Conservation (phyloP, 305 asterid species). For the Plantago coronopus region DNA sequence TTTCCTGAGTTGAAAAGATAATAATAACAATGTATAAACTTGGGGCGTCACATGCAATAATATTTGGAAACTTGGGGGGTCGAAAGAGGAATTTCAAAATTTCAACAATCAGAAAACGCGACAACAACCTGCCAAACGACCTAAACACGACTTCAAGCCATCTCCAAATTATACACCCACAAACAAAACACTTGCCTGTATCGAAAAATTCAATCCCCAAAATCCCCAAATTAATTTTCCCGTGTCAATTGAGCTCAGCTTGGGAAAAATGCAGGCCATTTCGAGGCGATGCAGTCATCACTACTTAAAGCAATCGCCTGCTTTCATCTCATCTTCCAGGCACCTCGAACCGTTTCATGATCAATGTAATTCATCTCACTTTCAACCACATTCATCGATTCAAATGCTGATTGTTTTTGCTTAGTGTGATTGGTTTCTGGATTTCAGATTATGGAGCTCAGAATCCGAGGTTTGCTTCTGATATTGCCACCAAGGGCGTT, state of each 20-base stretch:
- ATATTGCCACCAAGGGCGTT: conserved; percentile 65
- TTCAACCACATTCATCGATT: conserved; percentile 1
- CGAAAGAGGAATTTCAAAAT: no score
- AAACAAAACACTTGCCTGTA: no score
- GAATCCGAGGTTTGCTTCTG: conserved; percentile 60
- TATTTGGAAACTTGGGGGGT: no score
- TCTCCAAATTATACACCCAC: no score
- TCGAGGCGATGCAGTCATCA: conserved; percentile 56
- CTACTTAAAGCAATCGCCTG: conserved; percentile 37
- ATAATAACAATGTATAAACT: no score
- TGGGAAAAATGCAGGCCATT: conserved; percentile 55
- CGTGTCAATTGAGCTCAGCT: background rate
- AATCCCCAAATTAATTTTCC: background rate
- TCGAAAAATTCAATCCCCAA: background rate
- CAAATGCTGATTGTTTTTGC: background rate
- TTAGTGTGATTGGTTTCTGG: conserved; percentile 9
- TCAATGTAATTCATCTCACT: conserved; percentile 42
- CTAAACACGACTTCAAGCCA: background rate
- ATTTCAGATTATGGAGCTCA: conserved; percentile 59
- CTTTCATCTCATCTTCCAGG: conserved; percentile 40
- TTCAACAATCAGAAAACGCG: no score
- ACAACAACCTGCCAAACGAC: no score
- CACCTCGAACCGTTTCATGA: conserved; percentile 36
- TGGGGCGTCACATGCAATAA: no score
- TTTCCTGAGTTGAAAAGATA: no score